Evolutionary conservation across 2,329 filamentous ascomycete species (phyloP).

Genomic region (Alternaria tenuissima): DNA sequence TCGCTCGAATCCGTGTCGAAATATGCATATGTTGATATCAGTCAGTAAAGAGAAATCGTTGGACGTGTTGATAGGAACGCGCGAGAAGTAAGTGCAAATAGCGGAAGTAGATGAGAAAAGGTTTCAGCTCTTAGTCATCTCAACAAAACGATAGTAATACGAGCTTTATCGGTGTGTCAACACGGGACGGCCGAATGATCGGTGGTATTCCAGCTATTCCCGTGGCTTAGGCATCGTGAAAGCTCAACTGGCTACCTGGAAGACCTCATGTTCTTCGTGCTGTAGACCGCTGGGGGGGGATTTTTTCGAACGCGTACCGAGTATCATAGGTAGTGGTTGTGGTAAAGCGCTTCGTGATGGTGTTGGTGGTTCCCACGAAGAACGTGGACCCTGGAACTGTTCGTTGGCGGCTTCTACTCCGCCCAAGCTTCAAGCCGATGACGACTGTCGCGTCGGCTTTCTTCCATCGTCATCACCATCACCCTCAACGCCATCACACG

Average conservation of each 20-base stretch:
- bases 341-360: not conserved
- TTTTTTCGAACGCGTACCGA: not conserved
- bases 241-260: not conserved
- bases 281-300: not conserved
- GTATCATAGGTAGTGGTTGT: not conserved
- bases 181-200: not conserved
- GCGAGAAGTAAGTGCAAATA: not conserved
- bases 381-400: constrained; percentile 1
- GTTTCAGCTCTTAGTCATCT: not conserved
- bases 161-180: not conserved
- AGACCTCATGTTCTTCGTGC: not conserved
- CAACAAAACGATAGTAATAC: not conserved
- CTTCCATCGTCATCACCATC: not conserved
- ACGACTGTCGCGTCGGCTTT: not conserved
- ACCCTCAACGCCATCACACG: not conserved
- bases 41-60: not conserved
- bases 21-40: not conserved
- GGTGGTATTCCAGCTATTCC: constrained; percentile 1
- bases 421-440: constrained; percentile 5
- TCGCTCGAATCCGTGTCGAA: not conserved
- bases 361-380: not conserved
- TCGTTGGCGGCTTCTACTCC: not conserved
- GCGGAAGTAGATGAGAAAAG: not conserved
- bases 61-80: not conserved
- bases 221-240: not conserved